A percentile compares a stretch with the other conserved stretches of the same genome.
phyloP scores from a whole-genome alignment of 306 rosid genomes.

The Senna tora region DNA sequence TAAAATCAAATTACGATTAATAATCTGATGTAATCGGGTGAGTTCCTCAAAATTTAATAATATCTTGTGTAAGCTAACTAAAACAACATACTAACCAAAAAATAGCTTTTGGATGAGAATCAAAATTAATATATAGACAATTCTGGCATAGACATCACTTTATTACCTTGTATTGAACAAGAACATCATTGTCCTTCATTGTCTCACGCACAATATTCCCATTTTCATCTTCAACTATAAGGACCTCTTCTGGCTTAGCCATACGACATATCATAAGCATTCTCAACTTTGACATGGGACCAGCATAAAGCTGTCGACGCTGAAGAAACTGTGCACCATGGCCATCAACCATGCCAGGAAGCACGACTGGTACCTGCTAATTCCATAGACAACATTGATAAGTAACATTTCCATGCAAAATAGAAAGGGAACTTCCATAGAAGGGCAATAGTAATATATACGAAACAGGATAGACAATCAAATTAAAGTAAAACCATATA shows the following conservation, averaged over 20 bases:
- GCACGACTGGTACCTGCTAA: conserved; percentile 65
- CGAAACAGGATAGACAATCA: conserved; percentile 1
- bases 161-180: conserved; percentile 94
- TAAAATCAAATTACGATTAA: conserved; percentile 35
- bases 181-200: conserved; percentile 98
- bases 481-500: not conserved
- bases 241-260: conserved; percentile 99
- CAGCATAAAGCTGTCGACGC: conserved; percentile 86
- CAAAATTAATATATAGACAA: not conserved
- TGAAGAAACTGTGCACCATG: conserved; percentile 74
- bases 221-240: conserved; percentile 96
- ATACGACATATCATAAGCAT: conserved; percentile 97
- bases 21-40: not conserved
- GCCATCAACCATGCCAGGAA: conserved; percentile 88
- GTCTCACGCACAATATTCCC: conserved; percentile 99
- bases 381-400: conserved; percentile 24
- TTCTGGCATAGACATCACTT: not conserved
- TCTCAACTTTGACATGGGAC: conserved; percentile 91
- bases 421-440: not conserved
- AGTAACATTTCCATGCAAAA: not conserved
- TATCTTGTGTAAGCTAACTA: conserved; percentile 10
- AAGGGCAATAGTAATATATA: not conserved
- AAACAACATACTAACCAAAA: not conserved
- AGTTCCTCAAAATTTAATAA: conserved; percentile 10
- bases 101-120: not conserved